Conservation (phyloP, 2,329 filamentous ascomycete species). For the Arthrobotrys sphaeroides region DNA sequence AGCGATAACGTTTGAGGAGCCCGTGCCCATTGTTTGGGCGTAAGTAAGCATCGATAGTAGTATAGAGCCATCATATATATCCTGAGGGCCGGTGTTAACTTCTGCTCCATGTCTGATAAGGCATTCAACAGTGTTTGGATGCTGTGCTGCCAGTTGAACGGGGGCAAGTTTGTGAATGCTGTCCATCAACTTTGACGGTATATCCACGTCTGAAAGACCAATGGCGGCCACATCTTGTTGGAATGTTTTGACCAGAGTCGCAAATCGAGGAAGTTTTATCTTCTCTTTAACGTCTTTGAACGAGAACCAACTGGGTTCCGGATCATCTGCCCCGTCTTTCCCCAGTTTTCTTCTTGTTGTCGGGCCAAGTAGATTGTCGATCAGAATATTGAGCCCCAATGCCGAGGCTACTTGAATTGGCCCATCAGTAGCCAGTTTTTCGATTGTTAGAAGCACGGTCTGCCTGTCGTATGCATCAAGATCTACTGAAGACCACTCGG, state of each 20-base stretch:
- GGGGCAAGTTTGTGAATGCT: background rate
- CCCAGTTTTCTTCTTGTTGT: background rate
- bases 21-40: background rate
- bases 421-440: background rate
- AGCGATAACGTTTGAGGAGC: background rate
- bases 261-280: background rate
- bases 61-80: background rate
- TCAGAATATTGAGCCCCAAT: constrained; percentile 3
- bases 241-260: background rate
- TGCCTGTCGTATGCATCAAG: too few relatives aligned
- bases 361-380: background rate
- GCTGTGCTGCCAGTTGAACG: background rate
- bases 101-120: constrained; percentile 24
- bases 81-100: background rate
- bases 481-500: too few relatives aligned
- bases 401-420: constrained; percentile 5
- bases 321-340: too few relatives aligned
- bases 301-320: background rate
- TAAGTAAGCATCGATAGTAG: background rate
- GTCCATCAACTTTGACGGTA: background rate
- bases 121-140: constrained; percentile 12
- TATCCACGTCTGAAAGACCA: background rate
- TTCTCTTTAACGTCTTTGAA: background rate
- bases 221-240: background rate
- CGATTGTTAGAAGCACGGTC: background rate